These are phyloP conservation scores for Aspergillus leporis DNA, from an alignment of 495 filamentous ascomycete genomes.

Conservation along the genomic window DNA sequence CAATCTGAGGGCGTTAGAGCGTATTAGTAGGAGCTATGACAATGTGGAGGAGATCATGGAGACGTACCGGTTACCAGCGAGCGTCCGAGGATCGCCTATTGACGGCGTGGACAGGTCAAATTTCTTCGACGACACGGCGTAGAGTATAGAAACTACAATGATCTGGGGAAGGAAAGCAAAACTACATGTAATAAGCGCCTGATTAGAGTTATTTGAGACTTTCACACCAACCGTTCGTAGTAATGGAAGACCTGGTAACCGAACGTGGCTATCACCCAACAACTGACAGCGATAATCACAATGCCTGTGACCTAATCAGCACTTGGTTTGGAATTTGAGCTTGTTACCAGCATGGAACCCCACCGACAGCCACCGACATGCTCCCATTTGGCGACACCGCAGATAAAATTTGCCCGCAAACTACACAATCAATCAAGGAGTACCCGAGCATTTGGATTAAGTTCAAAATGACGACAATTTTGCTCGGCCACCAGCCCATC, in stretches of 20 bases:
- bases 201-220: not conserved
- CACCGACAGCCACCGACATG: conserved; percentile 65
- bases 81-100: conserved; percentile 49
- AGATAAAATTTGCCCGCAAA: conserved; percentile 73
- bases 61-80: conserved; percentile 54
- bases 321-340: not conserved
- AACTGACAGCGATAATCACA: conserved; percentile 65
- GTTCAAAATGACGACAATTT: conserved; percentile 70
- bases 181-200: conserved; percentile 31
- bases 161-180: conserved; percentile 71
- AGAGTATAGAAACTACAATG: conserved; percentile 64
- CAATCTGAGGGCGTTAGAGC: conserved; percentile 33
- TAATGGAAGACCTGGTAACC: conserved; percentile 71
- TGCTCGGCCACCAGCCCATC: conserved; percentile 81
- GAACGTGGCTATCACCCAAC: conserved; percentile 69
- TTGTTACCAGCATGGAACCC: too few species aligned
- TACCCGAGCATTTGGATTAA: conserved; percentile 73
- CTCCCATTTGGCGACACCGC: conserved; percentile 62
- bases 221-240: conserved; percentile 61
- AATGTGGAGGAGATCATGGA: not conserved
- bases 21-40: not conserved
- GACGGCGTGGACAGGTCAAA: conserved; percentile 60
- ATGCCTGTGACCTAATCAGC: conserved; percentile 50
- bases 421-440: conserved; percentile 66
- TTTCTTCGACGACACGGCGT: conserved; percentile 62